Evolutionary conservation across 192 early-diverging fungal species (phyloP).

Genomic region (Linnemannia schmuckeri): DNA sequence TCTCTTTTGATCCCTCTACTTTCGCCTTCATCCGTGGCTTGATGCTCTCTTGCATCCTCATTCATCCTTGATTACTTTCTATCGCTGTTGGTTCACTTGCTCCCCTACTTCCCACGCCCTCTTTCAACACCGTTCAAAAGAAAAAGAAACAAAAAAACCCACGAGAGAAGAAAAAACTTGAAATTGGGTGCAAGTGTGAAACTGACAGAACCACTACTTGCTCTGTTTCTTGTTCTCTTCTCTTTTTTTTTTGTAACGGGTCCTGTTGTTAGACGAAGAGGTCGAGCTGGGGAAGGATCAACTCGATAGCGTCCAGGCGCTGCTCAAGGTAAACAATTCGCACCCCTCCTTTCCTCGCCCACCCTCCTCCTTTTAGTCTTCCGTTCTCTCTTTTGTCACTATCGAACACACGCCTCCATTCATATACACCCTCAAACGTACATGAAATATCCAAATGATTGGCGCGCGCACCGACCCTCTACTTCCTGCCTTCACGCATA

Average conservation of each 20-base stretch:
- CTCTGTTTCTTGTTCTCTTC: constrained; percentile 11
- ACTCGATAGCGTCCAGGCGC: constrained; percentile 31
- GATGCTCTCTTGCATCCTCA: not conserved
- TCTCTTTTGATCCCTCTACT: not conserved
- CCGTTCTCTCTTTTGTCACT: too few species aligned
- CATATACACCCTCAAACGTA: too few species aligned
- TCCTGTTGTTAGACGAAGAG: constrained; percentile 19
- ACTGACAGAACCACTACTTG: constrained; percentile 15
- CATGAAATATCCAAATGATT: too few species aligned
- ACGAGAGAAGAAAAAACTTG: not conserved
- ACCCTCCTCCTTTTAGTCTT: too few species aligned
- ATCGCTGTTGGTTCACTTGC: not conserved
- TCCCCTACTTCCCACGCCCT: constrained; percentile 10
- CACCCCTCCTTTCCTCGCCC: not conserved
- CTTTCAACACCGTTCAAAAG: constrained; percentile 1
- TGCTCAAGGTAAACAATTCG: constrained; percentile 52
- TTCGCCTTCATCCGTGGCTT: not conserved
- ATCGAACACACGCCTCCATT: too few species aligned
- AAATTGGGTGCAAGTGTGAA: constrained; percentile 8
- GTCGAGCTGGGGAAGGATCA: constrained; percentile 45
- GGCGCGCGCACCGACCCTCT: not conserved
- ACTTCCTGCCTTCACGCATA: not conserved
- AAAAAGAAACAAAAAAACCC: constrained; percentile 3
- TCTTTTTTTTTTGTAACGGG: not conserved
- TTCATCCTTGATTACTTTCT: not conserved